These are phyloP conservation scores for Oryza meridionalis DNA, from an alignment of 176 grass and related monocot species.

Conservation along the genomic window DNA sequence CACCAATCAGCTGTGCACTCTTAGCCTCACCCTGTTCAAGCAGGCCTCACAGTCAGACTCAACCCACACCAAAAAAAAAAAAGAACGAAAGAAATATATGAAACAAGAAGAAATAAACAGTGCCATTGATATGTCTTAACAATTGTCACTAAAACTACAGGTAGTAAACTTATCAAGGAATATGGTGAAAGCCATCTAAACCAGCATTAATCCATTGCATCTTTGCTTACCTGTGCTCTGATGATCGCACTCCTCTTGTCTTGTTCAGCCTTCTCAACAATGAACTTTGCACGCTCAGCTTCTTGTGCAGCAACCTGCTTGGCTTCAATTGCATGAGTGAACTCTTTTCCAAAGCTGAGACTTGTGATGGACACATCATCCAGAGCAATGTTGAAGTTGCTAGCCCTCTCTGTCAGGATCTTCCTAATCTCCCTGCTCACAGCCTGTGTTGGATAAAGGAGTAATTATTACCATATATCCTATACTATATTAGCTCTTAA, in stretches of 20 bases:
- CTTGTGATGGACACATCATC: constrained; percentile 98
- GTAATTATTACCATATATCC: constrained; percentile 6
- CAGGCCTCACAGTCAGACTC: neutral
- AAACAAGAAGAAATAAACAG: neutral
- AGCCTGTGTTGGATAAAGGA: constrained; percentile 52
- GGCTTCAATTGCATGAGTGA: constrained; percentile 93
- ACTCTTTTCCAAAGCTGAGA: constrained; percentile 91
- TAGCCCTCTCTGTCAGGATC: constrained; percentile 89
- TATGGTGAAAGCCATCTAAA: neutral
- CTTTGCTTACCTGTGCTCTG: constrained; percentile 65
- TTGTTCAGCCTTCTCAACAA: constrained; percentile 89
- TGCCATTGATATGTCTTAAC: neutral
- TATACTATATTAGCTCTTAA: neutral
- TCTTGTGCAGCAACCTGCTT: constrained; percentile 98
- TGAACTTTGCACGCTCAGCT: constrained; percentile 86
- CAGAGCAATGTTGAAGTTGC: constrained; percentile 88
- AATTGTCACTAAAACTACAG: neutral
- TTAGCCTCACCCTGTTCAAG: constrained; percentile 84
- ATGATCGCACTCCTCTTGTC: constrained; percentile 83
- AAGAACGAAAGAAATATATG: neutral
- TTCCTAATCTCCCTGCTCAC: constrained; percentile 99
- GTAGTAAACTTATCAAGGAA: neutral
- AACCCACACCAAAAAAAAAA: neutral
- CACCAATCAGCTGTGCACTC: constrained; percentile 86
- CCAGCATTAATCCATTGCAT: neutral